Base-by-base conservation (phyloP, 495 filamentous ascomycete species). In the Staphylotrichum longicolle region DNA sequence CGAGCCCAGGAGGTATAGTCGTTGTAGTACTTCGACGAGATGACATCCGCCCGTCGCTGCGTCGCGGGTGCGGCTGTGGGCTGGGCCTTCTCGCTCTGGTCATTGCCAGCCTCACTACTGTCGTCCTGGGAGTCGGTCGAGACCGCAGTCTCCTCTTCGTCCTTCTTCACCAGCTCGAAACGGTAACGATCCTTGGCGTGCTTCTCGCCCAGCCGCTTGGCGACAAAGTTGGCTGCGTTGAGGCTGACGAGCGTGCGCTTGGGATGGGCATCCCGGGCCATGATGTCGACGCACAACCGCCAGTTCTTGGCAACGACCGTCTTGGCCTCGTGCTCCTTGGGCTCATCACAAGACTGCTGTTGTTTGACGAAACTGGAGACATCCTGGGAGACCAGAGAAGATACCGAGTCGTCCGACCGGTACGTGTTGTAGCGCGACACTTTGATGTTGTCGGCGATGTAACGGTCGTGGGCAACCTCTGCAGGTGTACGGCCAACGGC, bases 141-240 rank as follows among this genome's bases (percentile, higher is more conserved):
- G 27, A 10, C 30, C 2, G 32, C 10, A 15, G 14, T 9, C 7
- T n/a, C 48, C 1, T 56, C 51, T 10, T 63, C 56, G 20, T 30
- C 57, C 12, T 39, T 27, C 40, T 55, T 51, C 46, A 15, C 58
- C 52, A 63, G 27, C 35, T 27, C 15, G 56, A 68, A 71, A 11
- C 27, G 45, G 42, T 72, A 68, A 11, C 70, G 62, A 20, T 9
- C 44, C 37, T n/a, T 27, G 49, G 27, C 45, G 44, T 73, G 62
- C 60, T 68, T 66, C 61, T 77, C 64, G 33, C 81, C 81, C 49
- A 92, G 66, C 35, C 89, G 70, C 68, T 83, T 86, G 3, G 87
- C 83, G 7, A 91, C 86, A 65, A 90, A 86, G 62, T 90, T 91
- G 9, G 88, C 88, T 66, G 91, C 87, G 63, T 82, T 78, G 62